phyloP scores from a whole-genome alignment of 2,329 filamentous ascomycete species.

The Trichoderma sp. region DNA sequence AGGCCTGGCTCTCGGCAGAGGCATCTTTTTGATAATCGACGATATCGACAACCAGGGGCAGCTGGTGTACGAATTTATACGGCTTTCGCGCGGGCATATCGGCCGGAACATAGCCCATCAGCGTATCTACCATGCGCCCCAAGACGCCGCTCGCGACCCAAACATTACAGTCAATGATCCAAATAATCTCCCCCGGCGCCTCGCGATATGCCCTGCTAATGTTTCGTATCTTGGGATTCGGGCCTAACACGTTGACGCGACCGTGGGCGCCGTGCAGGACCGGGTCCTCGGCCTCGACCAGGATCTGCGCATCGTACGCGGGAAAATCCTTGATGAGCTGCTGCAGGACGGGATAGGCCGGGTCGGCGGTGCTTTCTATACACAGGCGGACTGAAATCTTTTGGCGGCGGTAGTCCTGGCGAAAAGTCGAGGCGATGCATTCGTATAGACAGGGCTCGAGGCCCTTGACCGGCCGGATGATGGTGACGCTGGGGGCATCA shows the following conservation, averaged over 20 bases:
- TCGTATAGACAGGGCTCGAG: constrained; percentile 89
- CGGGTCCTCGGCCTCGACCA: constrained; percentile 82
- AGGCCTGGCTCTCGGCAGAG: constrained; percentile 29
- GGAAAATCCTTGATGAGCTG: constrained; percentile 74
- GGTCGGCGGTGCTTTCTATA: constrained; percentile 71
- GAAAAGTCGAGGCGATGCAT: constrained; percentile 84
- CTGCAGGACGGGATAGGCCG: constrained; percentile 73
- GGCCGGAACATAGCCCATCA: constrained; percentile 65
- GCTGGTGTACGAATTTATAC: constrained; percentile 93
- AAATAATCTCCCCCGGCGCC: constrained; percentile 82
- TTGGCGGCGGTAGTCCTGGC: constrained; percentile 74
- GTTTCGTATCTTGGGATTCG: constrained; percentile 98
- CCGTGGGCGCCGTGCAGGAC: constrained; percentile 58
- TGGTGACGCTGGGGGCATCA: constrained; percentile 76
- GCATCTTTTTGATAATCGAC: constrained; percentile 34
- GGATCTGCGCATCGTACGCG: constrained; percentile 66
- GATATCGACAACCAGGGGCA: constrained; percentile 85
- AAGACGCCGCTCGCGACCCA: constrained; percentile 82
- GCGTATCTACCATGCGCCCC: constrained; percentile 84
- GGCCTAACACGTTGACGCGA: constrained; percentile 66
- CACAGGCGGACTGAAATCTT: constrained; percentile 83
- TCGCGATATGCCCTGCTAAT: constrained; percentile 92
- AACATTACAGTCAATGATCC: constrained; percentile 96
- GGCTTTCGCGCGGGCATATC: constrained; percentile 51
- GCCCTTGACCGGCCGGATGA: constrained; percentile 92